These are phyloP conservation scores for Nyssa sinensis DNA, from an alignment of 148 eudicot species.

Conservation along the genomic window DNA sequence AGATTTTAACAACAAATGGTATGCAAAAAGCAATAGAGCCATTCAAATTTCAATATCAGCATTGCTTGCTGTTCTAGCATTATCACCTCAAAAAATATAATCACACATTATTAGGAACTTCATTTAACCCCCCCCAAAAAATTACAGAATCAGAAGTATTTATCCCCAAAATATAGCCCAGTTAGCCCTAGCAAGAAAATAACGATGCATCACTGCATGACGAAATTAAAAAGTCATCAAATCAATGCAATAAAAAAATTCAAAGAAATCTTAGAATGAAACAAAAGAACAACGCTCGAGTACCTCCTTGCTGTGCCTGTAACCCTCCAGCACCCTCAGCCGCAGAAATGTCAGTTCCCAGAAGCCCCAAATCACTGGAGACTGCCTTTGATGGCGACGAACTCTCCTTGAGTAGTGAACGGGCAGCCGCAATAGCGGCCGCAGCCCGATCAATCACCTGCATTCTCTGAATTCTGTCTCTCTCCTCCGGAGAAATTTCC, in stretches of 20 bases:
- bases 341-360: background rate
- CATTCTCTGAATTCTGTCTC: slow-evolving; percentile 74
- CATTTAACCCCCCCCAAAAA: too few relatives aligned
- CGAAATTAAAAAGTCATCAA: too few relatives aligned
- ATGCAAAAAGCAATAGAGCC: too few relatives aligned
- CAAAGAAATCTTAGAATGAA: background rate
- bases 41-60: too few relatives aligned
- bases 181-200: background rate
- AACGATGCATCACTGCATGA: too few relatives aligned
- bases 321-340: slow-evolving; percentile 11
- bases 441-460: slow-evolving; percentile 94
- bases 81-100: too few relatives aligned
- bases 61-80: too few relatives aligned
- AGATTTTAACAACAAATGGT: too few relatives aligned
- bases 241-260: too few relatives aligned
- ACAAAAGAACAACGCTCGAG: background rate
- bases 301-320: slow-evolving; percentile 28
- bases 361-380: background rate
- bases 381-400: background rate
- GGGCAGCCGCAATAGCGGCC: slow-evolving; percentile 86
- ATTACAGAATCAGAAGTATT: too few relatives aligned
- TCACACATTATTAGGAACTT: too few relatives aligned
- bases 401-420: slow-evolving; percentile 49
- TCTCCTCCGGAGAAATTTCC: slow-evolving; percentile 65
- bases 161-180: background rate